phyloP scores from a whole-genome alignment of 305 asterid species.

The Fraxinus angustifolia region DNA sequence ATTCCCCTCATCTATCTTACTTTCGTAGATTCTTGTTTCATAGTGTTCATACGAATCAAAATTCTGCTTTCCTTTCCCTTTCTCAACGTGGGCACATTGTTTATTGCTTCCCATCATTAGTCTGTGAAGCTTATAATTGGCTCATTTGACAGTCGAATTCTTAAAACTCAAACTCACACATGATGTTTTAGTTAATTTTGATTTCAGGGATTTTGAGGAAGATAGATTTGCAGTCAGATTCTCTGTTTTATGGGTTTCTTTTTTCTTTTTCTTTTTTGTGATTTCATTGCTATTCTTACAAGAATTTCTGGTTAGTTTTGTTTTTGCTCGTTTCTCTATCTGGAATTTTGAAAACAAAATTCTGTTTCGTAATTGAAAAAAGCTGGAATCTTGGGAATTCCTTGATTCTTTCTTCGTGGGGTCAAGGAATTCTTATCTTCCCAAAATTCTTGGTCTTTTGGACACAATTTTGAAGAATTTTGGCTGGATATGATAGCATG shows the following conservation, averaged over 20 bases:
- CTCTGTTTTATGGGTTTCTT: conserved; percentile 24
- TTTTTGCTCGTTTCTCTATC: conserved; percentile 41
- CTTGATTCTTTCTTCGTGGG: conserved; percentile 44
- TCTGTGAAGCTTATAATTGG: conserved; percentile 33
- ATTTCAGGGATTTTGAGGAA: conserved; percentile 28
- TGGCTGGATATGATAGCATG: conserved; percentile 51
- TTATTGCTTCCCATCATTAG: conserved; percentile 53
- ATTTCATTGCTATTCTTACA: conserved; percentile 32
- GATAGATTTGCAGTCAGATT: conserved; percentile 29
- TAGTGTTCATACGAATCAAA: conserved; percentile 52
- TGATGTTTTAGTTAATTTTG: conserved; percentile 29
- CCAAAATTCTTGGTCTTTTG: conserved; percentile 33
- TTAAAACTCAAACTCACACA: conserved; percentile 33
- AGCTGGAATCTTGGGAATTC: conserved; percentile 58
- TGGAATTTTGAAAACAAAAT: conserved; percentile 38
- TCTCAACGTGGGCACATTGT: conserved; percentile 40
- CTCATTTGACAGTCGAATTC: conserved; percentile 46
- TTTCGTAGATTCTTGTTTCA: conserved; percentile 67
- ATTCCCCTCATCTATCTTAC: conserved; percentile 74
- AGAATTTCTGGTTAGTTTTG: conserved; percentile 42
- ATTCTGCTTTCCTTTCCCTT: conserved; percentile 14
- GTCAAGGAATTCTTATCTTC: conserved; percentile 42
- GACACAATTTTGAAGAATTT: conserved; percentile 32
- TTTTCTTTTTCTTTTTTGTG: conserved; percentile 19
- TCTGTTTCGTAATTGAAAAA: conserved; percentile 34